phyloP scores from a whole-genome alignment of 2,329 filamentous ascomycete genomes.

The Cladosporium sp. region DNA sequence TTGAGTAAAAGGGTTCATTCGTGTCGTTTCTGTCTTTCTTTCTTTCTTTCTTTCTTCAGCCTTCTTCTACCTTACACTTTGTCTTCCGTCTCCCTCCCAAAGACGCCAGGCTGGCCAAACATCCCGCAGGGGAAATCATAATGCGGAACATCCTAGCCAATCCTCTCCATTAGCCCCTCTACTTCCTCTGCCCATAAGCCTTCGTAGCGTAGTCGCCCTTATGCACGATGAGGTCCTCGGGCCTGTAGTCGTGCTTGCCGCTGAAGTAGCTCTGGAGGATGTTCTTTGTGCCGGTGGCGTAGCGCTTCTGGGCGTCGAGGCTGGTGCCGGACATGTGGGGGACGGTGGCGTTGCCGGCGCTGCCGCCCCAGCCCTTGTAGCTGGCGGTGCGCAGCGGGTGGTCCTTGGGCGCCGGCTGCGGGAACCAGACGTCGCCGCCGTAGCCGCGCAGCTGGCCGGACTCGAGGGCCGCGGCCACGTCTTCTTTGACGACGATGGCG shows the following conservation, averaged over 20 bases:
- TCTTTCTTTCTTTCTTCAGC: neutral
- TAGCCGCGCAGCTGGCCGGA: constrained; percentile 85
- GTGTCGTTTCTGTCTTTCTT: no score
- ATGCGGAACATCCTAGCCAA: neutral
- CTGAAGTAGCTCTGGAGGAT: constrained; percentile 89
- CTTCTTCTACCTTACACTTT: neutral
- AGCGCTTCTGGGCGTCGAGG: constrained; percentile 89
- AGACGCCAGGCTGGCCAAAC: neutral
- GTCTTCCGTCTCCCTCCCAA: no score
- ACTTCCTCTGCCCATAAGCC: constrained; percentile 68
- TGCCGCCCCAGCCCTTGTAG: constrained; percentile 85
- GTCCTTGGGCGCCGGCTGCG: constrained; percentile 89
- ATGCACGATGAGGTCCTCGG: constrained; percentile 85
- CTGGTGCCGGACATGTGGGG: constrained; percentile 98
- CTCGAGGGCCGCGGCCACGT: constrained; percentile 90
- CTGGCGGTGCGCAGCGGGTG: constrained; percentile 81
- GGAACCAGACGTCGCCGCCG: constrained; percentile 91
- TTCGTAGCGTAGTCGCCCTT: constrained; percentile 90
- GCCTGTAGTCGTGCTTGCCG: constrained; percentile 79
- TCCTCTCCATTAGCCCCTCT: neutral
- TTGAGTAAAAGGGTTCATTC: neutral
- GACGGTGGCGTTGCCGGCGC: constrained; percentile 85
- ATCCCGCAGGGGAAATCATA: neutral
- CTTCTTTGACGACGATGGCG: constrained; percentile 98
- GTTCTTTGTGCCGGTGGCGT: constrained; percentile 57